Percentiles rank a stretch among this genome's conserved stretches.
Conservation (phyloP, 2,329 filamentous ascomycete species). For the Claviceps fusiformis region DNA sequence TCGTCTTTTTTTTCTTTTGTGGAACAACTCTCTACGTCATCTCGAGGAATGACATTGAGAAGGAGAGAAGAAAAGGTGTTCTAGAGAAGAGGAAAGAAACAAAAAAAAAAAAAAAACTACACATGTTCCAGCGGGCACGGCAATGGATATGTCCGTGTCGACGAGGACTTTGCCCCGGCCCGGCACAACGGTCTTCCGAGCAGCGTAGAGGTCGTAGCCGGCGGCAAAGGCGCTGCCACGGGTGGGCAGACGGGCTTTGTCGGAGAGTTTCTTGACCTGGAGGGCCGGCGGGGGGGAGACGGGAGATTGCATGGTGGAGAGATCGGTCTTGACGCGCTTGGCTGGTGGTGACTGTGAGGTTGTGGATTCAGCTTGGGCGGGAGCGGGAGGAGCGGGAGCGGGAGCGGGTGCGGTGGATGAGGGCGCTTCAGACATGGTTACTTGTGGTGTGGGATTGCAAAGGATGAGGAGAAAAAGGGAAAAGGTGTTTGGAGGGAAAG, state of each 20-base stretch:
- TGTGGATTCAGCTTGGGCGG: slow-evolving; percentile 32
- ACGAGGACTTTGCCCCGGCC: slow-evolving; percentile 74
- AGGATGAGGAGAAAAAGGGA: neutral
- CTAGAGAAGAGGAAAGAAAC: too few species aligned
- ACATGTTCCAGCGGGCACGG: slow-evolving; percentile 76
- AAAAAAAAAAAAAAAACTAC: too few species aligned
- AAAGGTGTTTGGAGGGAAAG: too few species aligned
- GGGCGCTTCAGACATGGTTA: neutral
- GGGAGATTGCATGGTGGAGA: slow-evolving; percentile 24
- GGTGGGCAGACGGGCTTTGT: slow-evolving; percentile 68
- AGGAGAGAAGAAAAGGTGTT: too few species aligned
- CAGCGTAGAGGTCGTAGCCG: slow-evolving; percentile 85
- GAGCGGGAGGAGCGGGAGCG: neutral
- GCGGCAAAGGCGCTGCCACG: slow-evolving; percentile 81
- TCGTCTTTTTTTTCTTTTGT: too few species aligned
- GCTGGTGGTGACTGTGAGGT: slow-evolving; percentile 64
- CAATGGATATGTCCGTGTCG: slow-evolving; percentile 82
- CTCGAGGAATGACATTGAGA: too few species aligned
- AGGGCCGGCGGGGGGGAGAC: too few species aligned
- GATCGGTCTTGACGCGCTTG: slow-evolving; percentile 60
- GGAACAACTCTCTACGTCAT: too few species aligned
- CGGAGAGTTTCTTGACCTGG: slow-evolving; percentile 76
- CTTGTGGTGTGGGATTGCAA: too few species aligned
- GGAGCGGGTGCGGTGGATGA: neutral
- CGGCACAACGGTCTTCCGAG: slow-evolving; percentile 61